Evolutionary conservation across 306 rosid species (phyloP).

Genomic region (Arachis stenosperma): DNA sequence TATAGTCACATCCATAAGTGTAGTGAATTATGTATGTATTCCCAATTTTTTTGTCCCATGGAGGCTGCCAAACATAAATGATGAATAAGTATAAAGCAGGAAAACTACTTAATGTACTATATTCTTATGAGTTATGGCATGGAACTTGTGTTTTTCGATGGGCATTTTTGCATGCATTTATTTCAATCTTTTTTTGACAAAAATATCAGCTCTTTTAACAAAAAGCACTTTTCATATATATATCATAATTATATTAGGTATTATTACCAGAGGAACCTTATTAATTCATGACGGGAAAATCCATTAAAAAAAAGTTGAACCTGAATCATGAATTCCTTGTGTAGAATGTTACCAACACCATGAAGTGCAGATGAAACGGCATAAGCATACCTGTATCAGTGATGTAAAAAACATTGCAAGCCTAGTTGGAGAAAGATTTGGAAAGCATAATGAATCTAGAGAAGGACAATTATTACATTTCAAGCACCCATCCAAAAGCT

Average conservation of each 20-base stretch:
- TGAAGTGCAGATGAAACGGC: constrained; percentile 92
- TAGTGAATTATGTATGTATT: constrained; percentile 81
- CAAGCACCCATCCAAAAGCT: constrained; percentile 99
- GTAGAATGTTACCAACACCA: constrained; percentile 75
- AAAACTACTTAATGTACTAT: neutral
- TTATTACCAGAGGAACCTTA: constrained; percentile 27
- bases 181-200: too few relatives aligned
- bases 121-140: too few relatives aligned
- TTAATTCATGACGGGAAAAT: neutral
- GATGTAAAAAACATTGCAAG: constrained; percentile 32
- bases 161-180: neutral
- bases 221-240: too few relatives aligned
- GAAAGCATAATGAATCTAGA: constrained; percentile 31
- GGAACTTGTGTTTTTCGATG: constrained; percentile 10
- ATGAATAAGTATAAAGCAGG: neutral
- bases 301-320: constrained; percentile 46
- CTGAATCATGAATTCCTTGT: constrained; percentile 99
- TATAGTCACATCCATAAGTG: constrained; percentile 94
- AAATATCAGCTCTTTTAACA: too few relatives aligned
- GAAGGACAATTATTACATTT: constrained; percentile 63
- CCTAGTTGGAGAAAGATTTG: constrained; percentile 20
- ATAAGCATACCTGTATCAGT: constrained; percentile 81
- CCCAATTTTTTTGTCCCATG: constrained; percentile 87
- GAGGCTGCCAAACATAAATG: constrained; percentile 65
- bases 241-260: neutral